These are phyloP conservation scores for Dryas integrifolia DNA, from an alignment of 331 rosid species.

Conservation along the genomic window DNA sequence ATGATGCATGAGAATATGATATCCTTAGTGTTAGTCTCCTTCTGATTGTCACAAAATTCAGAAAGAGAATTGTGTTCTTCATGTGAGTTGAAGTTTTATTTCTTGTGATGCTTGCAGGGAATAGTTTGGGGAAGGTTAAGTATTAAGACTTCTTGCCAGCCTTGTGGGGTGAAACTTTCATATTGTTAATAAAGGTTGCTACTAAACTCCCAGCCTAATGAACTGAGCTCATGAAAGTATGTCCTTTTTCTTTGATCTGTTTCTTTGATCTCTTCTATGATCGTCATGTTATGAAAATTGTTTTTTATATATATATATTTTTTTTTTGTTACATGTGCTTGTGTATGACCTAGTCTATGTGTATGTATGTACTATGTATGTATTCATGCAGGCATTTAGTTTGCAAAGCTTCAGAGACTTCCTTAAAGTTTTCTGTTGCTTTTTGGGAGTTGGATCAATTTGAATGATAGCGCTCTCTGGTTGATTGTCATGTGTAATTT, in stretches of 20 bases:
- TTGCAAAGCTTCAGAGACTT: background rate
- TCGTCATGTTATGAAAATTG: background rate
- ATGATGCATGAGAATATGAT: background rate
- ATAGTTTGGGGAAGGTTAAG: background rate
- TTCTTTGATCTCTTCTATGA: background rate
- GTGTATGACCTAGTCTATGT: background rate
- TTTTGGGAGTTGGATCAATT: background rate
- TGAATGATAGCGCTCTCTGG: background rate
- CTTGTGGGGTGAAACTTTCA: too few species aligned
- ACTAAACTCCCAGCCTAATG: background rate
- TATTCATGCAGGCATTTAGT: background rate
- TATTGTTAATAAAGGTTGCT: too few species aligned
- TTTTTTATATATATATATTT: too few species aligned
- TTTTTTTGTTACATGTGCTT: background rate
- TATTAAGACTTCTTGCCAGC: background rate
- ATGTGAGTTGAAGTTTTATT: background rate
- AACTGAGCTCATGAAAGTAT: background rate
- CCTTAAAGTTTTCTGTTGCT: background rate
- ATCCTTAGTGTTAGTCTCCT: background rate
- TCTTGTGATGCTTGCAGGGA: constrained; percentile 20
- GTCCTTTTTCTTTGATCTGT: background rate
- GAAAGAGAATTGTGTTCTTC: background rate
- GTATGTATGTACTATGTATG: background rate
- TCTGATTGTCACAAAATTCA: background rate
- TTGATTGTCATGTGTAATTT: background rate